Evolutionary conservation across 2,329 filamentous ascomycete species (phyloP), one percentile per base, ranked within the genome.

Genomic region (Pseudocercospora fijiensis): DNA sequence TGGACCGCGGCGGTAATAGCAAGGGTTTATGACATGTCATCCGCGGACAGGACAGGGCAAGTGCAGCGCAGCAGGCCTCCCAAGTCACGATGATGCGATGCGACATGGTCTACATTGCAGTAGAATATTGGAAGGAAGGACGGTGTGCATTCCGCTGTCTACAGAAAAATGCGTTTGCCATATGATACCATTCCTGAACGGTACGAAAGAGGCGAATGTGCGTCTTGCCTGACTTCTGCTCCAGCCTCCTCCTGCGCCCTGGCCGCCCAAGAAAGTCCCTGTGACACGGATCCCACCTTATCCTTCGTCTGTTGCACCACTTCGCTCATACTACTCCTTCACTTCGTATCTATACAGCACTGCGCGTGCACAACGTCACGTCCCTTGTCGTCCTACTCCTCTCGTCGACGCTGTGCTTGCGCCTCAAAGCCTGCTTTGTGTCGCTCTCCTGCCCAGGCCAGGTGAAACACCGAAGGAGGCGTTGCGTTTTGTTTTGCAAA

Each of bases 401-500:
- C 55, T 57, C 20, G 37, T 49, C 56, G 22, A 58, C 18, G 37
- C 24, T 49, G 56, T 58, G 56, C 33, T 20, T 58, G 56, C 56
- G 22, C 16, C 27, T 37, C 52, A 9, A 22, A 49, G 41, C n/a
- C 56, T 37, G 37, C 45, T 45, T 28, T 58, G 41, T 58, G 56
- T 45, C 13, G 56, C 56, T 47, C 41, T 22, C 41, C 41, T 58
- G 57, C n/a, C 27, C 57, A 47, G 57, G 57, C 27, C 57, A 47
- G 57, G 57, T 58, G 57, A 58, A 58, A 58, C 57, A 49, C 18
- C 26, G 24, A 51, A 28, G 24, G 57, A 45, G 57, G 57, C 57
- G 56, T 49, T 58, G 57, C 57, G 56, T 49, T 58, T 47, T 28
- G 37, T 47, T 28, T 58, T 58, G 56, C 43, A 45, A 58, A 58